A percentile compares a stretch with the other conserved stretches of the same genome.
Evolutionary conservation across 129 eudicot species (phyloP).

Genomic region (Helianthus annuus): HanXRQr2.0-SUNRISE NC_035443.2:34779561-34780060

Average conservation of each 20-base stretch:
- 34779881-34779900: neutral
- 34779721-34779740: conserved; percentile 43
- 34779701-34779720: conserved; percentile 44
- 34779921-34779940: neutral
- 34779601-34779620: conserved; percentile 25
- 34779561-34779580: conserved; percentile 34
- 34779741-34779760: conserved; percentile 41
- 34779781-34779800: conserved; percentile 41
- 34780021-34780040: too few species aligned
- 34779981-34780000: too few species aligned
- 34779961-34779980: too few species aligned
- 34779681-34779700: conserved; percentile 42
- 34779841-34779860: conserved; percentile 23
- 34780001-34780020: neutral
- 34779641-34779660: conserved; percentile 52
- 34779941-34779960: neutral
- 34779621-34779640: conserved; percentile 35
- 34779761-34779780: conserved; percentile 16
- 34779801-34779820: conserved; percentile 38
- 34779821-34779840: conserved; percentile 30
- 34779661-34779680: conserved; percentile 52
- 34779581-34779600: conserved; percentile 38
- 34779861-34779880: neutral
- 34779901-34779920: neutral
- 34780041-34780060: too few species aligned